Conservation (phyloP, 2,329 filamentous ascomycete species). For the Penicillium paneum region DNA sequence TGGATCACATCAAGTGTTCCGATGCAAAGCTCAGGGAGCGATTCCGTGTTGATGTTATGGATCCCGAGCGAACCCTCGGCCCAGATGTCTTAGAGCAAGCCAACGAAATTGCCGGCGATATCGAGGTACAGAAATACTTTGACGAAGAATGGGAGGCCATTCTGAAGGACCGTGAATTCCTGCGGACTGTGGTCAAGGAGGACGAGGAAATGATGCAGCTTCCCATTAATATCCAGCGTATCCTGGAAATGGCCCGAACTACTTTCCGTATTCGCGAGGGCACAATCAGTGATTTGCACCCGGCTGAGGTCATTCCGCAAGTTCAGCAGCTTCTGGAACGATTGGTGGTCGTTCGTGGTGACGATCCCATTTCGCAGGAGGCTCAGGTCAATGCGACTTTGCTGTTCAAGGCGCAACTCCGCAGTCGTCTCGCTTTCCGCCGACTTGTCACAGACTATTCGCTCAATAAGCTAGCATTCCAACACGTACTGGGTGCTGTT, state of each 20-base stretch:
- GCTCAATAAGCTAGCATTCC: slow-evolving; percentile 85
- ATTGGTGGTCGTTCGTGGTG: slow-evolving; percentile 81
- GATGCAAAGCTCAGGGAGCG: slow-evolving; percentile 72
- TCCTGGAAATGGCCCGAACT: slow-evolving; percentile 85
- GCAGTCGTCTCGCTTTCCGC: slow-evolving; percentile 89
- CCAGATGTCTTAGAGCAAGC: slow-evolving; percentile 78
- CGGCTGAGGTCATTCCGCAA: slow-evolving; percentile 77
- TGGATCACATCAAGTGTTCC: slow-evolving; percentile 81
- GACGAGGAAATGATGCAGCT: slow-evolving; percentile 85
- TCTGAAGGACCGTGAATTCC: slow-evolving; percentile 66
- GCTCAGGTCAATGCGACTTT: slow-evolving; percentile 85
- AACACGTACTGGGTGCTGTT: slow-evolving; percentile 86
- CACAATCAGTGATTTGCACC: slow-evolving; percentile 83
- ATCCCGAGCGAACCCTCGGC: slow-evolving; percentile 59
- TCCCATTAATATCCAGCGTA: slow-evolving; percentile 84
- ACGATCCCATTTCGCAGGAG: slow-evolving; percentile 76
- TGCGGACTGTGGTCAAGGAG: slow-evolving; percentile 71
- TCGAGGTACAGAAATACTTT: slow-evolving; percentile 79
- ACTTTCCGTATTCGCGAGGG: slow-evolving; percentile 87
- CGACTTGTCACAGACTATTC: slow-evolving; percentile 81
- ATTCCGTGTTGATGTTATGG: slow-evolving; percentile 86
- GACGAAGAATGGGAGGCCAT: slow-evolving; percentile 86
- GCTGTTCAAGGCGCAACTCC: slow-evolving; percentile 86
- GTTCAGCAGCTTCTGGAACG: slow-evolving; percentile 72
- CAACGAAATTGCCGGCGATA: slow-evolving; percentile 79